Evolutionary conservation across 345 rosid genomes (phyloP).

Genomic region (Acer campestre): DNA sequence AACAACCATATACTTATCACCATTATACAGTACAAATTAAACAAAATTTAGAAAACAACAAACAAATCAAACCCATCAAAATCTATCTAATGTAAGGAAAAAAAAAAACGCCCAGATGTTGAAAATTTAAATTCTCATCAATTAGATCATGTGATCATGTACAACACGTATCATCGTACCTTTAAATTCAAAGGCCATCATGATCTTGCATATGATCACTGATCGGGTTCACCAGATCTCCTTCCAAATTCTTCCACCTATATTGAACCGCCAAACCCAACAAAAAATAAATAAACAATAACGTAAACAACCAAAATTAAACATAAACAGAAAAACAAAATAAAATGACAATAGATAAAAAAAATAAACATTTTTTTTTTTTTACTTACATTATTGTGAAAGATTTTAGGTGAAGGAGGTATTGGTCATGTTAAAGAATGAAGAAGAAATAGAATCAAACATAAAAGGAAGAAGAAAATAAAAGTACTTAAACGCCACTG

Average conservation of each 20-base stretch:
- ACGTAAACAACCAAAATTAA: neutral
- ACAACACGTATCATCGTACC: neutral
- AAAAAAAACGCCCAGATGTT: neutral
- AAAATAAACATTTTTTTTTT: neutral
- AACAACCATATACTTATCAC: neutral
- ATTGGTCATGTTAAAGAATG: neutral
- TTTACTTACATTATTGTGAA: too few species aligned
- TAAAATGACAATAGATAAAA: neutral
- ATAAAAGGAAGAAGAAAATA: neutral
- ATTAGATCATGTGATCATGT: neutral
- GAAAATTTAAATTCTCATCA: neutral
- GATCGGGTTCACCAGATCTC: slow-evolving; percentile 5
- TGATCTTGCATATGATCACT: neutral
- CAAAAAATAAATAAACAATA: neutral
- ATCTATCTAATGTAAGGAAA: neutral
- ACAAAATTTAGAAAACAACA: neutral
- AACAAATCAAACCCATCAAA: slow-evolving; percentile 1
- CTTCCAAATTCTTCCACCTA: slow-evolving; percentile 10
- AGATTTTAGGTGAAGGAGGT: slow-evolving; percentile 19
- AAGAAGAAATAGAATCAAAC: neutral
- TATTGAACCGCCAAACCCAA: neutral
- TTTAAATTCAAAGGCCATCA: slow-evolving; percentile 1
- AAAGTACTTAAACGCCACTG: neutral
- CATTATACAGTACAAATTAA: neutral
- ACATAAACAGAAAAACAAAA: neutral